Percentiles rank a stretch among this genome's conserved stretches.
These are phyloP conservation scores for Phoenix roebelenii DNA, from an alignment of 176 grass and related monocot genomes.

Conservation along the genomic window DNA sequence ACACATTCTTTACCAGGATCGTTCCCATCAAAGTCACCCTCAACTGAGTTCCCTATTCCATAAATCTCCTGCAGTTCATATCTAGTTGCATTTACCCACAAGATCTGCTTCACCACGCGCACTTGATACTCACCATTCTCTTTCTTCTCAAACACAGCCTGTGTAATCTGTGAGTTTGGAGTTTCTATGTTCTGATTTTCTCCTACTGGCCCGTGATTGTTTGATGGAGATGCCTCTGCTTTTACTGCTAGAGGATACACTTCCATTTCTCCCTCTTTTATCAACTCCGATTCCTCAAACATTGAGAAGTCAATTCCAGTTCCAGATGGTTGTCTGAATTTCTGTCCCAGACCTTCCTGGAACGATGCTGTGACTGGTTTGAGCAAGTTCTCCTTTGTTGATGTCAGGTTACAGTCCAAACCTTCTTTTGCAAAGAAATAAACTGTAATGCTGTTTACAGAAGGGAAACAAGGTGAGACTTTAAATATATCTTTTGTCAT, in stretches of 20 bases:
- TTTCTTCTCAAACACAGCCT: constrained; percentile 50
- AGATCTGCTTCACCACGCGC: constrained; percentile 35
- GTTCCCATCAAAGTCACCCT: constrained; percentile 26
- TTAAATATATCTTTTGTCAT: not conserved
- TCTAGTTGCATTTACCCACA: constrained; percentile 45
- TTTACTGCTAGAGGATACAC: constrained; percentile 49
- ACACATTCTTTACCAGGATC: constrained; percentile 64
- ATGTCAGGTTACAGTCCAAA: not conserved
- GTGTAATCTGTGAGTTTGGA: constrained; percentile 32
- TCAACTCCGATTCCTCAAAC: constrained; percentile 41
- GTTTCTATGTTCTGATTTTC: constrained; percentile 21
- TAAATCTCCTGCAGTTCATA: constrained; percentile 65
- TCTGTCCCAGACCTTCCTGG: constrained; percentile 37
- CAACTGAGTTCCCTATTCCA: constrained; percentile 35
- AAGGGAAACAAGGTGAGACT: not conserved
- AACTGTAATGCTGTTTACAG: constrained; percentile 6
- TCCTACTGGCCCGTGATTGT: constrained; percentile 18
- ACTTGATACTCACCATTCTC: constrained; percentile 26
- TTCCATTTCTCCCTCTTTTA: constrained; percentile 30
- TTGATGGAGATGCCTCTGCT: constrained; percentile 39
- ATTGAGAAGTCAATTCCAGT: constrained; percentile 46
- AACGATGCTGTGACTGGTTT: constrained; percentile 18
- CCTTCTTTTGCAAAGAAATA: constrained; percentile 15
- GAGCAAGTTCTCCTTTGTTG: constrained; percentile 2
- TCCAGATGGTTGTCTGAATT: constrained; percentile 51